phyloP scores from a whole-genome alignment of 140 eudicot genomes.

The Oenanthe javanica region DNA sequence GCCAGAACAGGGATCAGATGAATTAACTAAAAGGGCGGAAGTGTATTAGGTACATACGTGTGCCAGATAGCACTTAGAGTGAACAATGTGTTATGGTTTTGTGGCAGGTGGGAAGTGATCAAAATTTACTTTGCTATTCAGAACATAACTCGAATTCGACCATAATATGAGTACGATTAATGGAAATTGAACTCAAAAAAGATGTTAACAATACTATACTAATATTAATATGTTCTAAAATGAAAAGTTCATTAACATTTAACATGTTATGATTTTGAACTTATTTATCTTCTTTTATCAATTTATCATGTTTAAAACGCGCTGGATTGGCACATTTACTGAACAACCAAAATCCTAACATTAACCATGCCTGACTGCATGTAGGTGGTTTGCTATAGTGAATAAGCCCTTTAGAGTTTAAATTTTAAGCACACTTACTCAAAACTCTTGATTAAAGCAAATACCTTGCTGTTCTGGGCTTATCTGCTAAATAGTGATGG shows the following conservation, averaged over 20 bases:
- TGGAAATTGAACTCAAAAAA: too few species aligned
- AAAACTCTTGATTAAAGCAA: not conserved
- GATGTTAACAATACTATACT: too few species aligned
- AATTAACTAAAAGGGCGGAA: not conserved
- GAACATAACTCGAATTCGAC: too few species aligned
- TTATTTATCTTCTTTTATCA: too few species aligned
- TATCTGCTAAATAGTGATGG: not conserved
- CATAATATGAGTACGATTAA: too few species aligned
- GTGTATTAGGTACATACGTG: not conserved
- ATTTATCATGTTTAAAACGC: too few species aligned
- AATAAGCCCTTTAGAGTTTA: not conserved
- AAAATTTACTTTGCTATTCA: too few species aligned
- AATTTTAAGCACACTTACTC: not conserved
- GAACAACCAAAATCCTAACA: too few species aligned
- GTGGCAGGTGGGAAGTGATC: not conserved
- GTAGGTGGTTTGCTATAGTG: not conserved
- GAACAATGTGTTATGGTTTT: not conserved
- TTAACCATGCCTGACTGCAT: not conserved
- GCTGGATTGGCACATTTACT: too few species aligned
- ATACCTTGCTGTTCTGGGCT: not conserved
- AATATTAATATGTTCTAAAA: too few species aligned
- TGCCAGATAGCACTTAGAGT: not conserved
- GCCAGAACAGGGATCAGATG: not conserved
- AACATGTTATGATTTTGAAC: too few species aligned
- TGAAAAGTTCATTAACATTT: too few species aligned